phyloP scores from a whole-genome alignment of 305 asterid genomes.

The Fraxinus floribunda region DNA sequence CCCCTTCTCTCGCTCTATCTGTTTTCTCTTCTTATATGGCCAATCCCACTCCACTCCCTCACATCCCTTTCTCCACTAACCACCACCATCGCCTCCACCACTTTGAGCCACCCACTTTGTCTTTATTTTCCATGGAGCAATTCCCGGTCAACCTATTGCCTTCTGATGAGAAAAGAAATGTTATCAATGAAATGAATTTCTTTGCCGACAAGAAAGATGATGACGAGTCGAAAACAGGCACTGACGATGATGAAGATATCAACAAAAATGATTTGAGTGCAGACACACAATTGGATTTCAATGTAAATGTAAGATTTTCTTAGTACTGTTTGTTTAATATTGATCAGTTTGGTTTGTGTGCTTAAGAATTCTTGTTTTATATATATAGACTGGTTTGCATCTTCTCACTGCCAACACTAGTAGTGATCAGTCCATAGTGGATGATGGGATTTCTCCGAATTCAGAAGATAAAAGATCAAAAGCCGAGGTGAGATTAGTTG shows the following conservation, averaged over 20 bases:
- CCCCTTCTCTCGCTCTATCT: slow-evolving; percentile 8
- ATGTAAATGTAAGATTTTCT: slow-evolving; percentile 59
- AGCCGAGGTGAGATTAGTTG: slow-evolving; percentile 45
- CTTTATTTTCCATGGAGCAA: neutral
- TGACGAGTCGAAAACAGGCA: slow-evolving; percentile 10
- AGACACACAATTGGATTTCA: slow-evolving; percentile 41
- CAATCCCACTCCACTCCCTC: slow-evolving; percentile 8
- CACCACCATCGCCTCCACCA: neutral
- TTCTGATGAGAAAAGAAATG: slow-evolving; percentile 28
- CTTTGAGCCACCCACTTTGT: neutral
- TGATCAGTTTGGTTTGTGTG: neutral
- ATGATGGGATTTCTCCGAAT: slow-evolving; percentile 48
- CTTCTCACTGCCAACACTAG: slow-evolving; percentile 65
- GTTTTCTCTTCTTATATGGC: slow-evolving; percentile 1
- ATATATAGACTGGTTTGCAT: slow-evolving; percentile 68
- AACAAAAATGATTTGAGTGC: slow-evolving; percentile 23
- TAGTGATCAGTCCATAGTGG: slow-evolving; percentile 59
- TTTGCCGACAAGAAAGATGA: slow-evolving; percentile 49
- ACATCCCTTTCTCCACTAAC: neutral
- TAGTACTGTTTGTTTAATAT: neutral
- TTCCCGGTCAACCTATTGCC: neutral
- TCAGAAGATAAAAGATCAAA: slow-evolving; percentile 53
- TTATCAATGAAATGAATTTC: slow-evolving; percentile 68
- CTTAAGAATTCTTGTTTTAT: neutral
- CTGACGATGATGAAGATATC: slow-evolving; percentile 9